Conservation (phyloP, 495 filamentous ascomycete species). For the Aspergillus biplanus region DNA sequence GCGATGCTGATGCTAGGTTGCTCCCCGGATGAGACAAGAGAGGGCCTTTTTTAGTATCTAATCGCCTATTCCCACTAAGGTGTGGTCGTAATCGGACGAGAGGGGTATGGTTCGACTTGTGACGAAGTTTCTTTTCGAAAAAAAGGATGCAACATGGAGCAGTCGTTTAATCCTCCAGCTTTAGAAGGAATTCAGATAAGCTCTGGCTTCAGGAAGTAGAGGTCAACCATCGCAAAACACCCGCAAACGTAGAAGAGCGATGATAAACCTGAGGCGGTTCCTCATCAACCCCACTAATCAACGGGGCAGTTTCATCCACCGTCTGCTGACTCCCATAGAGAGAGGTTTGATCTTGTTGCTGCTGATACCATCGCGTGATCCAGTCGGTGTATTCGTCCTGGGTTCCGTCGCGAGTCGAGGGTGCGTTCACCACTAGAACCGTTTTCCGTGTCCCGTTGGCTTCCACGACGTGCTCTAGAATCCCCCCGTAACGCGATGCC, state of each 20-base stretch:
- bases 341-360: background rate
- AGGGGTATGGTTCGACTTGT: too few relatives aligned
- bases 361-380: constrained; percentile 12
- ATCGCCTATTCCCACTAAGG: too few relatives aligned
- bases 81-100: too few relatives aligned
- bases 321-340: background rate
- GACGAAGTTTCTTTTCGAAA: too few relatives aligned
- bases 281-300: background rate
- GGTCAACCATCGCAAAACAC: background rate
- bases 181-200: too few relatives aligned
- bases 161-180: too few relatives aligned
- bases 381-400: constrained; percentile 17
- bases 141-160: too few relatives aligned
- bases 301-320: background rate
- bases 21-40: too few relatives aligned
- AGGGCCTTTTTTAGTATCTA: too few relatives aligned
- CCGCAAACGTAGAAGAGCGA: background rate
- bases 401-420: background rate
- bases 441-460: constrained; percentile 10
- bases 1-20: too few relatives aligned
- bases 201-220: background rate
- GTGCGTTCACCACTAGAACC: constrained; percentile 9
- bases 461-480: constrained; percentile 3
- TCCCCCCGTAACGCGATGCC: constrained; percentile 9
- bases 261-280: background rate